Base-by-base conservation (phyloP, 768 basidiomycete species). In the Boletellus ananiceps region DNA sequence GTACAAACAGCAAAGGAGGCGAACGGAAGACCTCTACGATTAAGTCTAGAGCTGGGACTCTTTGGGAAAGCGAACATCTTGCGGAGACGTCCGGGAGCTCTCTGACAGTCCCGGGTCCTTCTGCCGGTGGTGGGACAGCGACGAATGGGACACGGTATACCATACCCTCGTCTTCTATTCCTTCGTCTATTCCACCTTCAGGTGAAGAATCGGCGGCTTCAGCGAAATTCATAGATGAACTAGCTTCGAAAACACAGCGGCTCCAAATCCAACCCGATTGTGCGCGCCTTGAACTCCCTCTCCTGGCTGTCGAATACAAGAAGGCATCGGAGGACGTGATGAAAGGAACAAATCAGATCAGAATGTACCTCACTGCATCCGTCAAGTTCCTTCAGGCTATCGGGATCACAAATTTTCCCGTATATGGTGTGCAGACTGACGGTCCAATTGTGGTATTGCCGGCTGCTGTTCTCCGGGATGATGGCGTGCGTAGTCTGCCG, bases 341-440 rank as follows among this genome's bases (percentile, higher is more conserved):
- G 9, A 41, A 53, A 33, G 48, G 49, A 2, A 53, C 44, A 8
- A 53, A 53, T 37, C 43, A 49, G 19, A 1, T 50, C 0, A 40
- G 52, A 31, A 53, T 51, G 44, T 51, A 50, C 18, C 48, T 53
- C 18, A 40, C 52, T 9, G 16, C 49, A 16, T 51, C 39, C 5
- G 43, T 45, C 34, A 53, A 52, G 8, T 53, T 45, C 29, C 52
- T 50, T 4, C 43, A 41, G 4, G 48, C 44, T 3, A 3, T 46
- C 18, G 44, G 52, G 14, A 53, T 53, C 34, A 41, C 21, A 14
- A 45, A 51, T 3, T 0, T 38, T 4, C 29, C 49, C 5, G 51
- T 52, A 25, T 52, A 50, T 5, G 51, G 51, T 1, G 48, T 50
- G 15, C 51, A 52, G 16, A 44, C 51, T 3, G 51, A 52, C 13